Conservation (phyloP, 176 grass and related monocot genomes). For the Elymus sibiricus region DNA sequence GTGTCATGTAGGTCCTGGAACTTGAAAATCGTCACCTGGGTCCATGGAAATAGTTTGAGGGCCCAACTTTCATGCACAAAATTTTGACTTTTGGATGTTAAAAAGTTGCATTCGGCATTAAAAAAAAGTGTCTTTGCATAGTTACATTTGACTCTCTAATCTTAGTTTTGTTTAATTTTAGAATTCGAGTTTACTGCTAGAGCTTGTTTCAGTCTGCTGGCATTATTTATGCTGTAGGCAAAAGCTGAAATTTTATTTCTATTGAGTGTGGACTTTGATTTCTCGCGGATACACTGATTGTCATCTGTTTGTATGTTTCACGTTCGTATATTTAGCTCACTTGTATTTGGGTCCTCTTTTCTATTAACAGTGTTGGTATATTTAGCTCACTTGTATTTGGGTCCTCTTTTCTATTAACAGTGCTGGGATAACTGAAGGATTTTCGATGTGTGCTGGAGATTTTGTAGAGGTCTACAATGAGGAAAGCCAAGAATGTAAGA, state of each 20-base stretch:
- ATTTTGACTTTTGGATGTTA: slow-evolving; percentile 6
- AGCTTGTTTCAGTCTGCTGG: slow-evolving; percentile 25
- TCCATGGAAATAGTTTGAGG: neutral
- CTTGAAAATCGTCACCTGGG: neutral
- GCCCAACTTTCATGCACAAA: neutral
- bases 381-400: slow-evolving; percentile 15
- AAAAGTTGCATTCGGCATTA: slow-evolving; percentile 9
- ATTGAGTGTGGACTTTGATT: neutral
- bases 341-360: slow-evolving; percentile 13
- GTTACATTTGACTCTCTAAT: slow-evolving; percentile 6
- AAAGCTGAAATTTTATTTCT: slow-evolving; percentile 18
- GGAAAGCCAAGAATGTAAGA: slow-evolving; percentile 86
- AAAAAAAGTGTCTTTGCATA: slow-evolving; percentile 5
- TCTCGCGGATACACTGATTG: neutral
- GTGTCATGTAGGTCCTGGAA: neutral
- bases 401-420: slow-evolving; percentile 44
- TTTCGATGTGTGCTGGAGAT: slow-evolving; percentile 98
- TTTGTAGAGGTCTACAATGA: slow-evolving; percentile 99
- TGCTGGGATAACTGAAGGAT: slow-evolving; percentile 90
- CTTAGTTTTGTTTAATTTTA: slow-evolving; percentile 21
- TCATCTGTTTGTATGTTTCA: neutral
- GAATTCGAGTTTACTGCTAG: slow-evolving; percentile 3
- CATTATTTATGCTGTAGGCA: slow-evolving; percentile 35
- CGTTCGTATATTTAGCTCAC: slow-evolving; percentile 23
- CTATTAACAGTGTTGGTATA: slow-evolving; percentile 43